Base-by-base conservation (phyloP, 2,329 filamentous ascomycete genomes). In the Aschersonia sp. region DNA sequence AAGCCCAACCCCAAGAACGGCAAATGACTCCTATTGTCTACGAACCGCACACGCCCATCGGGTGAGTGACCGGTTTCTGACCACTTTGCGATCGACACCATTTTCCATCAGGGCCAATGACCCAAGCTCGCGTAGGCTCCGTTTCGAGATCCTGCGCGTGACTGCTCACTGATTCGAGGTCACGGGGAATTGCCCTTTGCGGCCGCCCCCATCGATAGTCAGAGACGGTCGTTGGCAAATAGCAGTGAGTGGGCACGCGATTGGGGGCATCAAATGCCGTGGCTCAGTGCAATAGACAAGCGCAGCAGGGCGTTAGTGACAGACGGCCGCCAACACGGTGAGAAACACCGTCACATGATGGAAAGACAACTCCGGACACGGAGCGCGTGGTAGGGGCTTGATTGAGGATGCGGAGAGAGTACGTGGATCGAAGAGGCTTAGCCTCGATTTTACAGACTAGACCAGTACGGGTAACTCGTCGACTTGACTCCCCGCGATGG, bases 121-220 rank as follows among this genome's bases (percentile, higher is more conserved):
- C 35, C 35, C 12, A 7, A 38, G 35, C 35, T 38, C 35, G 7
- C 7, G 7, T 38, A 28, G 44, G 29, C 43, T 45, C 43, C 47
- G 47, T 48, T 48, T 48, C 29, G 31, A 30, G 32, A 2, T 12
- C 30, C 20, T 10, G 35, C 43, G 48, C 46, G 48, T 50, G 48
- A 50, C 48, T 47, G 46, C 43, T 43, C 43, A 31, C 40, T 47
- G 45, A 20, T 47, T 45, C 43, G 43, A 44, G 46, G 45, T 47
- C 46, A 50, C 48, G 48, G 40, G 44, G 40, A 43, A 12, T 31
- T 43, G 38, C 38, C 47, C 43, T 43, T 31, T 45, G 47, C 31
- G 43, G 40, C 28, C 4, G 32, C 40, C 40, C 10, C 35, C 12
- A 7, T 38, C 35, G 20, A 20, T 20, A 40, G 35, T 32, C 29